A percentile compares a stretch with the other conserved stretches of the same genome.
These are phyloP conservation scores for Penicillium chermesinum DNA, from an alignment of 495 filamentous ascomycete species.

Conservation along the genomic window DNA sequence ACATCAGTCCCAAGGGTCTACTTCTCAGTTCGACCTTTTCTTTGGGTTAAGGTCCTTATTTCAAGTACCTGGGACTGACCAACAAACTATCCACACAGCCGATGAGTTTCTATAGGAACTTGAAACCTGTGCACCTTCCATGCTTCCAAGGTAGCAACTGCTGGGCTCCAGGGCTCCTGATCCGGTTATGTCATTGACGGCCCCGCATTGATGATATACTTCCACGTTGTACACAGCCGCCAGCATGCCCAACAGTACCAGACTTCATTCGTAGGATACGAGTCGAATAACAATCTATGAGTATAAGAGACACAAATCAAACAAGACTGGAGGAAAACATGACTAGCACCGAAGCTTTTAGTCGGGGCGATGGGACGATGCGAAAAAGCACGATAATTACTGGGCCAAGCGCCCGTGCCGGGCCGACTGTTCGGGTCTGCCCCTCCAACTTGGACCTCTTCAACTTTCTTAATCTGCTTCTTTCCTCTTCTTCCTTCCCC, in stretches of 20 bases:
- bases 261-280: background rate
- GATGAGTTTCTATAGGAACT: too few relatives aligned
- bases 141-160: too few relatives aligned
- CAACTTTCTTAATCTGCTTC: slow-evolving; percentile 9
- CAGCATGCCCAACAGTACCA: background rate
- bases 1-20: too few relatives aligned
- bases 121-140: too few relatives aligned
- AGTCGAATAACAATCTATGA: background rate
- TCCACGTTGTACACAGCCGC: background rate
- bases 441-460: slow-evolving; percentile 21
- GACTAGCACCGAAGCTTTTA: background rate
- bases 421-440: slow-evolving; percentile 7
- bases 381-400: background rate
- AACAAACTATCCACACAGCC: too few relatives aligned
- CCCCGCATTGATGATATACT: background rate
- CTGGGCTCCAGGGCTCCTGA: too few relatives aligned
- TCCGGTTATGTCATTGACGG: background rate
- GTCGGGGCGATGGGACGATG: background rate
- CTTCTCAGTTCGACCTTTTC: too few relatives aligned
- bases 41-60: too few relatives aligned
- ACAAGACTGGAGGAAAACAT: background rate
- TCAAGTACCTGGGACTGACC: too few relatives aligned
- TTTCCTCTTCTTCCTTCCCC: slow-evolving; percentile 1
- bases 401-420: background rate
- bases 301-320: background rate